Base-by-base conservation (phyloP, 768 basidiomycete genomes). In the Lentinula detonsa region DNA sequence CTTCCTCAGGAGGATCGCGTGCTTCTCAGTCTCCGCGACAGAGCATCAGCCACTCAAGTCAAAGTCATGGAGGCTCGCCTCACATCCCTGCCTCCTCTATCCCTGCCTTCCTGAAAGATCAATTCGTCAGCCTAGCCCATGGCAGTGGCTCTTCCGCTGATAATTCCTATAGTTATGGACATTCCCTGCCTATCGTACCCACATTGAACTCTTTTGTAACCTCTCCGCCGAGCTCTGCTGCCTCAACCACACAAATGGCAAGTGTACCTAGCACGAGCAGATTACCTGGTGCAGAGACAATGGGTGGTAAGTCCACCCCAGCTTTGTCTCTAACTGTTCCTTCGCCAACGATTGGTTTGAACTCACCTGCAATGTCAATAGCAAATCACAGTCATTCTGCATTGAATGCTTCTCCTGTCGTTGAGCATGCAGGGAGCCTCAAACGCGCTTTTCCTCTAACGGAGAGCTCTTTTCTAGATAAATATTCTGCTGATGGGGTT, bases 401-500 rank as follows among this genome's bases (percentile, higher is more conserved):
- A 56, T 43, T 28, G 11, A 43, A 28, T 43, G 39, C 10, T 28
- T 31, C 40, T 5, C 55, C 40, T 43, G 23, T 43, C 5, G 28
- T 7, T 31, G 37, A 23, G 5, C 37, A 54, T 15, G 31, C 31
- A 51, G 50, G 50, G 16, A 49, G 48, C n/a, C 21, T 37, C n/a
- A 52, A n/a, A 5, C 16, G 64, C 13, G 60, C 60, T 54, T 35
- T 52, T 34, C 69, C 67, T 46, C 64, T 65, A 10, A 21, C 37
- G 16, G 53, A 54, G 43, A 65, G 61, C 39, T 50, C 67, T 28
- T 67, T 69, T 45, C 21, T 69, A 49, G 45, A 63, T 11, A 63
- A 64, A 18, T 13, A 64, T 34, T 42, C 39, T 10, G 10, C 57
- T 23, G 37, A 60, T 16, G 18, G 49, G 18, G 54, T 67, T 40